Percentiles rank a stretch among this genome's conserved stretches.
Evolutionary conservation across 208 protist genomes (phyloP).

Genomic region (Trypanosoma caninum): DNA sequence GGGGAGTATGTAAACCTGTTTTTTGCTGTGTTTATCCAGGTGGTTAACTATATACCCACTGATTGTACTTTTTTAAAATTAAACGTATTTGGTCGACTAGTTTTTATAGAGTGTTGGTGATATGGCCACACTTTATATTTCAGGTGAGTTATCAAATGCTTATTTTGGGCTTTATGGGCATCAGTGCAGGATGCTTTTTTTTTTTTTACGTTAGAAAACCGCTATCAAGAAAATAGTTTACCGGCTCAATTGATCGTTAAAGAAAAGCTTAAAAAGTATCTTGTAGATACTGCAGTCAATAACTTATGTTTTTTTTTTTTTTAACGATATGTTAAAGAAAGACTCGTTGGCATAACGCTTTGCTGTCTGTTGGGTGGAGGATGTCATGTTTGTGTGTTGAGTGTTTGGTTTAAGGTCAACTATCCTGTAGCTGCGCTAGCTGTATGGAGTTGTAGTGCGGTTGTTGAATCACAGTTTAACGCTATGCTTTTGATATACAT

Average conservation of each 20-base stretch:
- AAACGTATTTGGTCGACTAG: conserved; percentile 38
- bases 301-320: conserved; percentile 44
- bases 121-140: conserved; percentile 31
- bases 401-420: conserved; percentile 34
- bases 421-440: conserved; percentile 33
- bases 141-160: conserved; percentile 20
- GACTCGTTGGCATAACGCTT: conserved; percentile 23
- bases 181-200: conserved; percentile 22
- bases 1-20: conserved; percentile 22
- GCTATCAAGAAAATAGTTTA: conserved; percentile 44
- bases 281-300: conserved; percentile 34
- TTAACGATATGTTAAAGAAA: conserved; percentile 18
- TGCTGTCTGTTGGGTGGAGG: conserved; percentile 41
- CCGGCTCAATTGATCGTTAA: conserved; percentile 26
- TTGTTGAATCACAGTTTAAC: conserved; percentile 39
- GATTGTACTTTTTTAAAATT: conserved; percentile 22
- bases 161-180: conserved; percentile 28
- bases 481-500: conserved; percentile 34
- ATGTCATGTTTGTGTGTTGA: conserved; percentile 40
- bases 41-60: conserved; percentile 22
- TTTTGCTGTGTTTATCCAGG: conserved; percentile 23
- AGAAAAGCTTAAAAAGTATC: conserved; percentile 17
- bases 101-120: conserved; percentile 15
- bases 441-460: conserved; percentile 38
- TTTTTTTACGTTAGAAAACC: conserved; percentile 39